A percentile compares a stretch with the other conserved stretches of the same genome.
Conservation (phyloP, 2,329 filamentous ascomycete genomes). For the Truncatella angustata region DNA sequence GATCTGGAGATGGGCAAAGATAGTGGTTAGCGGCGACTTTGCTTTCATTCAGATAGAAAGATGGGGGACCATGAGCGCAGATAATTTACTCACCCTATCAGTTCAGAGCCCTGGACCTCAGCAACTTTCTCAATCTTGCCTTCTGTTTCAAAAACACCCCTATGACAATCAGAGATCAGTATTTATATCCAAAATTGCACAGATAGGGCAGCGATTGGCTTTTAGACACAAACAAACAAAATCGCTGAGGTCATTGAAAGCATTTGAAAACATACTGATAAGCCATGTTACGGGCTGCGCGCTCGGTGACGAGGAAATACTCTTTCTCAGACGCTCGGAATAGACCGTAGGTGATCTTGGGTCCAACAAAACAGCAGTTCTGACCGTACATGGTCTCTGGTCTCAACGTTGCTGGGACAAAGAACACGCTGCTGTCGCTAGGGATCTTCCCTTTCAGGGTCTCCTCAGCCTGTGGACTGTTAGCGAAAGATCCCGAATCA, state of each 20-base stretch:
- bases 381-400: slow-evolving; percentile 99
- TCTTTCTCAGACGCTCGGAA: slow-evolving; percentile 77
- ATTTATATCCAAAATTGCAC: no score
- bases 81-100: no score
- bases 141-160: slow-evolving; percentile 74
- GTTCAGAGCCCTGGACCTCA: slow-evolving; percentile 72
- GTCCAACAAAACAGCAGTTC: slow-evolving; percentile 91
- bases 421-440: slow-evolving; percentile 75
- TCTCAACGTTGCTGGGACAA: slow-evolving; percentile 87
- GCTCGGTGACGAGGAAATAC: slow-evolving; percentile 80
- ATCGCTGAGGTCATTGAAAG: no score
- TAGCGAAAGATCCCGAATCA: no score
- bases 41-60: no score
- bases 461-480: slow-evolving; percentile 67
- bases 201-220: no score
- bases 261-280: slow-evolving; percentile 84
- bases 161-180: no score
- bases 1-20: no score
- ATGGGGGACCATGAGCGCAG: no score
- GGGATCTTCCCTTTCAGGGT: slow-evolving; percentile 76
- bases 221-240: no score
- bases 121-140: slow-evolving; percentile 72
- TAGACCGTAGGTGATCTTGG: slow-evolving; percentile 84
- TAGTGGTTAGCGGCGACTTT: no score
- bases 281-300: slow-evolving; percentile 92